Evolutionary conservation across 192 early-diverging fungal genomes (phyloP).

Genomic region (Coemansia sp.): DNA sequence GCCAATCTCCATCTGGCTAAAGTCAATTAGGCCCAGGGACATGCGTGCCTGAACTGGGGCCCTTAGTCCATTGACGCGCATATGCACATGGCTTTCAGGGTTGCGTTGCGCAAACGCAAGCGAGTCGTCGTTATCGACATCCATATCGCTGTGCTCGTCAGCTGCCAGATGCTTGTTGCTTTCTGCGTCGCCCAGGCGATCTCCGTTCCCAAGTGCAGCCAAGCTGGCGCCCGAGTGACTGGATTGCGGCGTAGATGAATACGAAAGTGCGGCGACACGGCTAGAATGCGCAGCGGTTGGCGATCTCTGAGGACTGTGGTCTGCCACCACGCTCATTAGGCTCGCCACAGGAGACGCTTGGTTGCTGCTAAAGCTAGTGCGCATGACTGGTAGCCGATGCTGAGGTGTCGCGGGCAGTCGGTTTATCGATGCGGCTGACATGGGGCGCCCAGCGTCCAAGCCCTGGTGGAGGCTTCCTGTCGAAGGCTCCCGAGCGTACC

Average conservation of each 20-base stretch:
- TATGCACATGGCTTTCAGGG: background rate
- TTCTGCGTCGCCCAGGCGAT: background rate
- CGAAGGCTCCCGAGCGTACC: slow-evolving; percentile 7
- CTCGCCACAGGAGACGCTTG: slow-evolving; percentile 20
- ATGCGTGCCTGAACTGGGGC: slow-evolving; percentile 32
- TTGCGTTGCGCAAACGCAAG: slow-evolving; percentile 8
- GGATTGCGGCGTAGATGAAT: background rate
- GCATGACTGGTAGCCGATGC: slow-evolving; percentile 12
- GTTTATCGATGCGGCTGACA: slow-evolving; percentile 17
- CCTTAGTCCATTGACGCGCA: slow-evolving; percentile 26
- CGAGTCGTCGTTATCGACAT: slow-evolving; percentile 10
- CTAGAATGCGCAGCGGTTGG: slow-evolving; percentile 1
- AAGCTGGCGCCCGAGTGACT: background rate
- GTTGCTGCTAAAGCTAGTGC: slow-evolving; percentile 25
- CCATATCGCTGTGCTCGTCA: background rate
- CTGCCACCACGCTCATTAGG: slow-evolving; percentile 33
- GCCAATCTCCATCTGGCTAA: slow-evolving; percentile 47
- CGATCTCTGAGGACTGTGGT: slow-evolving; percentile 26
- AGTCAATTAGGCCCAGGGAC: slow-evolving; percentile 54
- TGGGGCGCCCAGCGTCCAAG: slow-evolving; percentile 10
- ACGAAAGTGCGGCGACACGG: background rate
- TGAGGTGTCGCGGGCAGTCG: slow-evolving; percentile 17
- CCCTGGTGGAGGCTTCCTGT: background rate
- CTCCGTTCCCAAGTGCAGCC: background rate
- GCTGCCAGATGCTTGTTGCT: background rate